Conservation (phyloP, 768 basidiomycete genomes). For the Phanerochaete sordida region DNA sequence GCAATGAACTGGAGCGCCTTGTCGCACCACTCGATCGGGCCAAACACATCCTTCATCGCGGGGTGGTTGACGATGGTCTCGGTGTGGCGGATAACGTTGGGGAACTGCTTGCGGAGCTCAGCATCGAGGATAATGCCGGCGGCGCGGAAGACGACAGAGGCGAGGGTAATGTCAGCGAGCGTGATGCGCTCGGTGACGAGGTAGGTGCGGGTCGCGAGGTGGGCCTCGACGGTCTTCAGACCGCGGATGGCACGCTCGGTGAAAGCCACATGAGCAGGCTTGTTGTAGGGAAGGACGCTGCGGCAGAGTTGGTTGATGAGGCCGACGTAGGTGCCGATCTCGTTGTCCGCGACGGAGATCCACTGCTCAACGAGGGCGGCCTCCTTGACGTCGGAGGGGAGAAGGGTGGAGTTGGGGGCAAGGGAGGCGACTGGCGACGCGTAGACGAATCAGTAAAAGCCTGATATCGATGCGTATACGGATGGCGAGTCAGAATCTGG, state of each 20-base stretch:
- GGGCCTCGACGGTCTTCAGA: conserved; percentile 65
- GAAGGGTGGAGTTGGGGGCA: conserved; percentile 74
- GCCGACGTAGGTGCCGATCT: conserved; percentile 42
- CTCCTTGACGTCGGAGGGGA: conserved; percentile 63
- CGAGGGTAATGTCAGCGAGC: conserved; percentile 80
- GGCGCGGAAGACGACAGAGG: conserved; percentile 51
- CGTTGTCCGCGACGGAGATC: conserved; percentile 69
- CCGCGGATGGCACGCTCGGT: conserved; percentile 52
- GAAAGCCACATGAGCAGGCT: conserved; percentile 63
- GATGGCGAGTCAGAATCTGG: conserved; percentile 33
- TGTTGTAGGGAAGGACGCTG: conserved; percentile 71
- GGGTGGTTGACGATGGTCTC: conserved; percentile 90
- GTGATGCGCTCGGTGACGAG: conserved; percentile 94
- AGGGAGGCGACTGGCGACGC: conserved; percentile 61
- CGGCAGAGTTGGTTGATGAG: conserved; percentile 41
- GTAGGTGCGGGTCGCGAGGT: conserved; percentile 80
- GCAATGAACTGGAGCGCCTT: conserved; percentile 69
- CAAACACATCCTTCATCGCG: conserved; percentile 63
- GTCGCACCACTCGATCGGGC: conserved; percentile 56
- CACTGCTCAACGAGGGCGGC: conserved; percentile 83
- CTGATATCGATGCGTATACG: not conserved
- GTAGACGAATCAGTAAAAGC: conserved; percentile 16
- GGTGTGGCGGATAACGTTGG: conserved; percentile 78
- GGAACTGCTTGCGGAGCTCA: conserved; percentile 56
- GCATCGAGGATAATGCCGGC: conserved; percentile 63